phyloP scores from a whole-genome alignment of 176 grass and related monocot genomes.

The Aegilops tauschii region DNA sequence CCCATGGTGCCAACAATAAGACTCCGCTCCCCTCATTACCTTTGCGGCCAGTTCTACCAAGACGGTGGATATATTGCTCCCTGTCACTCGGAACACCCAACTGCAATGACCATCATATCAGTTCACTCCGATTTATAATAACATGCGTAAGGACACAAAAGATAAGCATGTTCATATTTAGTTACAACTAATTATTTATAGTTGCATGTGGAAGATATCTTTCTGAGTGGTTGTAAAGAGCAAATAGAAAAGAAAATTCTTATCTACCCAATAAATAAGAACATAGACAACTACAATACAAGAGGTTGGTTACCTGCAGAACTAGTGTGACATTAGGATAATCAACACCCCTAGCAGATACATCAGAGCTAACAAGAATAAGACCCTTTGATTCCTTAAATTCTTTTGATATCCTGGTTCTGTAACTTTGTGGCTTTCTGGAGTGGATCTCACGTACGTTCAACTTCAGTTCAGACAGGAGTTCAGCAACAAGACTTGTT shows the following conservation, averaged over 20 bases:
- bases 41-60: slow-evolving; percentile 97
- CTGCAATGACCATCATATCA: slow-evolving; percentile 37
- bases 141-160: slow-evolving; percentile 4
- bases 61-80: slow-evolving; percentile 98
- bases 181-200: not conserved
- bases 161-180: not conserved
- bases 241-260: not conserved
- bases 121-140: not conserved
- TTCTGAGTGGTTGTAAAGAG: slow-evolving; percentile 3
- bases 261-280: slow-evolving; percentile 8
- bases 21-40: slow-evolving; percentile 81
- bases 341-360: slow-evolving; percentile 93
- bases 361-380: slow-evolving; percentile 97
- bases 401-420: slow-evolving; percentile 97
- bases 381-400: slow-evolving; percentile 96
- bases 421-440: slow-evolving; percentile 88
- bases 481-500: slow-evolving; percentile 81
- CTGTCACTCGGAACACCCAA: slow-evolving; percentile 85
- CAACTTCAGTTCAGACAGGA: slow-evolving; percentile 79
- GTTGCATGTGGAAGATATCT: not conserved
- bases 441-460: slow-evolving; percentile 96
- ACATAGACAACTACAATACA: not conserved
- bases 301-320: slow-evolving; percentile 67
- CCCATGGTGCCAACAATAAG: slow-evolving; percentile 84
- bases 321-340: slow-evolving; percentile 98